phyloP scores from a whole-genome alignment of 2,329 filamentous ascomycete genomes.

The Aspergillus unguis region DNA sequence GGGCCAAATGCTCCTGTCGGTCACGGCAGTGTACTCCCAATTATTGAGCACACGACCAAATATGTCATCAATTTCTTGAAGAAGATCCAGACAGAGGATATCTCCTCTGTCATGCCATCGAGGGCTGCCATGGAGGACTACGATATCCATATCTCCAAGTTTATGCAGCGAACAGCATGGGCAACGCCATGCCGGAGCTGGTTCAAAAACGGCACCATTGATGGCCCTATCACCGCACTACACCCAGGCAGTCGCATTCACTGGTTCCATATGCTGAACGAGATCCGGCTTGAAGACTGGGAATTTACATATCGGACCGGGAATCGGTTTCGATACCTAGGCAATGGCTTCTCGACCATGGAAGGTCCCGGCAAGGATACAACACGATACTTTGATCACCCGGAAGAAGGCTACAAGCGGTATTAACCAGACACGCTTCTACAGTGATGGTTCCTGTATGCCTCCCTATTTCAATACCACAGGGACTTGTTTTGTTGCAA shows the following conservation, averaged over 20 bases:
- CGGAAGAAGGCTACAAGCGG: too few relatives aligned
- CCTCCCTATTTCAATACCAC: too few relatives aligned
- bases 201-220: background rate
- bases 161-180: conserved; percentile 1
- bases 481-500: too few relatives aligned
- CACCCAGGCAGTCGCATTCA: conserved; percentile 3
- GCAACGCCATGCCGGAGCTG: background rate
- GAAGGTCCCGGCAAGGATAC: too few relatives aligned
- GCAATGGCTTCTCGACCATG: too few relatives aligned
- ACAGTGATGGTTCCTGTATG: too few relatives aligned
- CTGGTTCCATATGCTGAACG: conserved; percentile 3
- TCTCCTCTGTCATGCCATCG: background rate
- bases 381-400: too few relatives aligned
- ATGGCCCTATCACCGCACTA: conserved; percentile 2
- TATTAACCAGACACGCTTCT: too few relatives aligned
- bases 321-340: conserved; percentile 10
- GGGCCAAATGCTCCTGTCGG: background rate
- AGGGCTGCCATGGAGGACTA: background rate
- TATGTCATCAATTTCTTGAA: background rate
- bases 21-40: background rate
- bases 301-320: background rate
- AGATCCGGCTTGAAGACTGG: conserved; percentile 4
- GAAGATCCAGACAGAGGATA: background rate
- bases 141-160: background rate
- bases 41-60: background rate